A percentile compares a stretch with the other conserved stretches of the same genome.
Conservation (phyloP, 495 filamentous ascomycete species). For the Xylaria grammica region DNA sequence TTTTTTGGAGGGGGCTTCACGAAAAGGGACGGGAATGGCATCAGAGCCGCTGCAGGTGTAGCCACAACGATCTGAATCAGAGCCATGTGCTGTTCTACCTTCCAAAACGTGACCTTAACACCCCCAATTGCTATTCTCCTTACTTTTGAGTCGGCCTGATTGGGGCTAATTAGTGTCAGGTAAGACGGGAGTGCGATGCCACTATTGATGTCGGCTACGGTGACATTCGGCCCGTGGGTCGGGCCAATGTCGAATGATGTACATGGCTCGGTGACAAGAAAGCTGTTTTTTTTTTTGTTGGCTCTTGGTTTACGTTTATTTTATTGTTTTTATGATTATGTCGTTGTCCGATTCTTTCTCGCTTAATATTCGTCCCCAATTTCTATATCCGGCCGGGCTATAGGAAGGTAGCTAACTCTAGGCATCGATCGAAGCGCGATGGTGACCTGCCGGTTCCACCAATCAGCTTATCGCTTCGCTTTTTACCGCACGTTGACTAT, state of each 20-base stretch:
- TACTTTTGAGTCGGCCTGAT: not conserved
- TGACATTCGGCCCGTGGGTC: slow-evolving; percentile 19
- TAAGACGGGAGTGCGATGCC: not conserved
- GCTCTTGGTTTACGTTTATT: not conserved
- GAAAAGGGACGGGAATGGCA: slow-evolving; percentile 3
- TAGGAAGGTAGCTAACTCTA: not conserved
- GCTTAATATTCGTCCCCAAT: not conserved
- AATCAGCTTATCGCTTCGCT: slow-evolving; percentile 7
- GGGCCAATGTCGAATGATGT: slow-evolving; percentile 9
- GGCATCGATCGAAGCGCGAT: not conserved
- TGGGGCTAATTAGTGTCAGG: not conserved
- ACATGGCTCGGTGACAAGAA: not conserved
- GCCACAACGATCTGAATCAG: not conserved
- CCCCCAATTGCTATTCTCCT: not conserved
- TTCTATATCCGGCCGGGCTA: not conserved
- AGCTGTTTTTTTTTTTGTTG: not conserved
- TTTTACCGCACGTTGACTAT: too few relatives aligned
- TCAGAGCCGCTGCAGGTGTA: not conserved
- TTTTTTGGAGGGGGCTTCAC: too few relatives aligned
- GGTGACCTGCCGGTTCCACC: slow-evolving; percentile 11
- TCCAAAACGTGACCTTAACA: not conserved
- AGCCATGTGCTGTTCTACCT: not conserved
- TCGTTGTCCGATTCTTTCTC: not conserved
- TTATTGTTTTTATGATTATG: not conserved
- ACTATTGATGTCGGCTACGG: slow-evolving; percentile 4